Evolutionary conservation across 495 filamentous ascomycete genomes (phyloP).

Genomic region (Aspergillus taichungensis): DNA sequence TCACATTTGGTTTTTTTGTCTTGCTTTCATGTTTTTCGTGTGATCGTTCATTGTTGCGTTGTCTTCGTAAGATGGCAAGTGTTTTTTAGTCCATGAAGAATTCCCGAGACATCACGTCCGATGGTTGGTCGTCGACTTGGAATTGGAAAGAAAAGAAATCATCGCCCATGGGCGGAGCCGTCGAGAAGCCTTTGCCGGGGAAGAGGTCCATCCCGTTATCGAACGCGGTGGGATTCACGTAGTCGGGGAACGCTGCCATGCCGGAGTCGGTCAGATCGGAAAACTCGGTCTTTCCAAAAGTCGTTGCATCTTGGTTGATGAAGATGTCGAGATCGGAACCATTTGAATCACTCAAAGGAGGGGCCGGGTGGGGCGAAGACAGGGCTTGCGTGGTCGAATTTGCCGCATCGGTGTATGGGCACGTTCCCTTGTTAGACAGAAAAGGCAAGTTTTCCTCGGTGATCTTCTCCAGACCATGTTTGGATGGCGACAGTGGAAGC

Average conservation of each 20-base stretch:
- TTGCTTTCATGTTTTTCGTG: neutral
- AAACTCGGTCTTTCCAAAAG: slow-evolving; percentile 26
- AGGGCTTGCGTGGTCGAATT: slow-evolving; percentile 23
- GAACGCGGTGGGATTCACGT: slow-evolving; percentile 25
- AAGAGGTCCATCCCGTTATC: slow-evolving; percentile 27
- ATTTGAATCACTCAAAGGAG: slow-evolving; percentile 31
- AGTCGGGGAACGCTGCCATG: slow-evolving; percentile 25
- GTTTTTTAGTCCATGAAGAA: slow-evolving; percentile 18
- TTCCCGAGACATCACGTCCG: slow-evolving; percentile 16
- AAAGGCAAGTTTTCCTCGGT: slow-evolving; percentile 17
- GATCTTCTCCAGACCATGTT: slow-evolving; percentile 14
- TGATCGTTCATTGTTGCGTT: neutral
- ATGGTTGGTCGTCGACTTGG: slow-evolving; percentile 20
- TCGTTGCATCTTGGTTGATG: slow-evolving; percentile 31
- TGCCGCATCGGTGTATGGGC: slow-evolving; percentile 24
- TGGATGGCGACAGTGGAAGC: slow-evolving; percentile 25
- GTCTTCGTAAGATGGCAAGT: slow-evolving; percentile 1
- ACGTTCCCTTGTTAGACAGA: slow-evolving; percentile 20
- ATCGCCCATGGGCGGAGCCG: slow-evolving; percentile 20
- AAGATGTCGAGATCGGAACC: slow-evolving; percentile 40
- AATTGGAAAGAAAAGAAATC: slow-evolving; percentile 32
- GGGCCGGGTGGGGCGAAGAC: slow-evolving; percentile 32
- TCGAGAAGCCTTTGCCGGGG: slow-evolving; percentile 26
- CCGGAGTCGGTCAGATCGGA: slow-evolving; percentile 19
- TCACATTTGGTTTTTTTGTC: neutral